Base-by-base conservation (phyloP, 805 yeast genomes). In the Cyberlindnera xishuangbannaensis region DNA sequence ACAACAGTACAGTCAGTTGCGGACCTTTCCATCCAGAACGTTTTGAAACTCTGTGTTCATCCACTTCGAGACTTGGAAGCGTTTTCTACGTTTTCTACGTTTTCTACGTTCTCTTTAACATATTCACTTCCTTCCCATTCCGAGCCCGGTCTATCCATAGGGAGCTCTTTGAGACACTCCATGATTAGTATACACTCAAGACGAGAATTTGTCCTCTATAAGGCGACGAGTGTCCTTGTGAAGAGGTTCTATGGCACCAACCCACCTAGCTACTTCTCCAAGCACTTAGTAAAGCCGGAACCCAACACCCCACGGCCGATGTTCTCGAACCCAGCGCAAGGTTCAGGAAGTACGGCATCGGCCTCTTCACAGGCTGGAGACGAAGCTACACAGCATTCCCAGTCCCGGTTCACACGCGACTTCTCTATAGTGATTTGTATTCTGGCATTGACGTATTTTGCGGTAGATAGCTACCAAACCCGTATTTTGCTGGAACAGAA, bases 381-480 rank as follows among this genome's bases (percentile, higher is more conserved):
- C 11, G 15, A 26, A 14, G 16, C 24, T 8, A 15, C 21, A 19
- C 26, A 15, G 21, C n/a, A 8, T 17, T 12, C 27, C 15, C 19
- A 8, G n/a, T 31, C 14, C 14, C 34, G 19, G 22, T 34, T 6
- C 4, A 22, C 21, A 11, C 31, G n/a, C 5, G 78, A 71, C 17
- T 28, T 70, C 4, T 56, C 69, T 0, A 43, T 67, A 3, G 51
- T 69, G 15, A 25, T 71, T 2, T 67, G 73, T 2, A 62, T 71
- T 47, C 39, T 61, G 6, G 57, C 69, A 7, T 45, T 73, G 30
- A 55, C 69, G 1, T 73, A 67, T 44, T 54, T 74, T 31, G 75
- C 79, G 2, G 38, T 73, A 7, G 79, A 74, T 43, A 71, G 69
- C 45, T 73, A 73, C 47, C 48, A 58, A 11, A 55, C 56, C 9